A percentile compares a stretch with the other conserved stretches of the same genome.
phyloP scores from a whole-genome alignment of 2,329 filamentous ascomycete species.

The Aspergillus bombycis region DNA sequence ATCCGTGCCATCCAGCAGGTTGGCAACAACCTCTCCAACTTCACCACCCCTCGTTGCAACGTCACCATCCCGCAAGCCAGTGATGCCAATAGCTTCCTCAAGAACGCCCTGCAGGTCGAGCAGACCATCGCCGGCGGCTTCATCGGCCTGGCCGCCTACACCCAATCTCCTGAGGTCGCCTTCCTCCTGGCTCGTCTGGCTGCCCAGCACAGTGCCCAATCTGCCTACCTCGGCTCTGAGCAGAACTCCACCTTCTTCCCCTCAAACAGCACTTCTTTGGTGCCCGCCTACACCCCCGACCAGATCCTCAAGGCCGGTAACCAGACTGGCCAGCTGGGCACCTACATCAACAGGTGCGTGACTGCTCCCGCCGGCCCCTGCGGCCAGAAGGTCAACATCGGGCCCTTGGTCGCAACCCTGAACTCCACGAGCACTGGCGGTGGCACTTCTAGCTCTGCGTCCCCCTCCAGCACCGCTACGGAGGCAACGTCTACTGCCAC shows the following conservation, averaged over 20 bases:
- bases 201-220: slow-evolving; percentile 28
- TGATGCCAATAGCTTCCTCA: slow-evolving; percentile 21
- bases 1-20: slow-evolving; percentile 29
- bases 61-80: slow-evolving; percentile 25
- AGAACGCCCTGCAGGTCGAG: slow-evolving; percentile 27
- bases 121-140: slow-evolving; percentile 26
- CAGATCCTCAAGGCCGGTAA: slow-evolving; percentile 26
- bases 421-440: slow-evolving; percentile 12
- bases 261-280: slow-evolving; percentile 24
- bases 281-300: slow-evolving; percentile 27
- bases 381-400: slow-evolving; percentile 26
- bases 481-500: too few relatives aligned
- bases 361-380: slow-evolving; percentile 26
- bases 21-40: slow-evolving; percentile 19
- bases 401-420: slow-evolving; percentile 26
- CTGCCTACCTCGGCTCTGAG: slow-evolving; percentile 26
- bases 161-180: slow-evolving; percentile 33
- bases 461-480: background rate
- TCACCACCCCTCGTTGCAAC: slow-evolving; percentile 24
- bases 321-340: slow-evolving; percentile 28
- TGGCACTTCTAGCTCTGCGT: slow-evolving; percentile 6
- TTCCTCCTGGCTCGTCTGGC: slow-evolving; percentile 35
- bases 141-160: slow-evolving; percentile 32
- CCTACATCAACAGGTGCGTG: slow-evolving; percentile 28
- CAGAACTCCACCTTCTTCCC: slow-evolving; percentile 21